Percentiles rank a stretch among this genome's conserved stretches.
phyloP scores from a whole-genome alignment of 805 yeast species.

The Starmera pachycereana region DNA sequence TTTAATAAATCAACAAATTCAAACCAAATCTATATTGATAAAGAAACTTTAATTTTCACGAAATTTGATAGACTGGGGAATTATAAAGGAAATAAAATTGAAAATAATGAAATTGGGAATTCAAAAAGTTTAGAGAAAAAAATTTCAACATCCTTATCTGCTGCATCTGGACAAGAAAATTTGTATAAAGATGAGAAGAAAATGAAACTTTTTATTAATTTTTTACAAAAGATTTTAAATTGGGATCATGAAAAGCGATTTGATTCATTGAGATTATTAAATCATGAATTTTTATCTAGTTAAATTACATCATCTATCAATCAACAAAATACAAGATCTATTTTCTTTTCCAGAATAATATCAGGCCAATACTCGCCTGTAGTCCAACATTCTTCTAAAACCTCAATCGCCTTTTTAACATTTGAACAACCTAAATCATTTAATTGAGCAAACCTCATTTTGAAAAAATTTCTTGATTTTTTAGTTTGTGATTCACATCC shows the following conservation, averaged over 20 bases:
- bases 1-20: conserved; percentile 9
- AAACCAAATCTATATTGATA: conserved; percentile 9
- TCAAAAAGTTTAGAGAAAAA: too few relatives aligned
- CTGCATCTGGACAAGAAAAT: conserved; percentile 6
- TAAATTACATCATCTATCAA: neutral
- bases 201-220: conserved; percentile 14
- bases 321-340: conserved; percentile 30
- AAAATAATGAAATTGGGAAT: conserved; percentile 4
- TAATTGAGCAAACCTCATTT: conserved; percentile 26
- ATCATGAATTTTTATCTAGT: conserved; percentile 36
- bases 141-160: neutral
- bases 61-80: conserved; percentile 23
- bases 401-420: conserved; percentile 14
- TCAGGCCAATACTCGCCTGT: conserved; percentile 44
- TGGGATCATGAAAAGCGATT: conserved; percentile 49
- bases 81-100: conserved; percentile 9
- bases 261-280: conserved; percentile 37
- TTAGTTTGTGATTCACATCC: conserved; percentile 41
- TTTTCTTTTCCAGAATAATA: conserved; percentile 30
- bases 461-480: conserved; percentile 23
- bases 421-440: conserved; percentile 25
- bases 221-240: conserved; percentile 20
- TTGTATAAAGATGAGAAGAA: conserved; percentile 1
- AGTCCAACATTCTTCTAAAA: conserved; percentile 44
- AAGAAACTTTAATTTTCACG: conserved; percentile 25